phyloP scores from a whole-genome alignment of 176 grass and related monocot species.

The Oryza officinalis region DNA sequence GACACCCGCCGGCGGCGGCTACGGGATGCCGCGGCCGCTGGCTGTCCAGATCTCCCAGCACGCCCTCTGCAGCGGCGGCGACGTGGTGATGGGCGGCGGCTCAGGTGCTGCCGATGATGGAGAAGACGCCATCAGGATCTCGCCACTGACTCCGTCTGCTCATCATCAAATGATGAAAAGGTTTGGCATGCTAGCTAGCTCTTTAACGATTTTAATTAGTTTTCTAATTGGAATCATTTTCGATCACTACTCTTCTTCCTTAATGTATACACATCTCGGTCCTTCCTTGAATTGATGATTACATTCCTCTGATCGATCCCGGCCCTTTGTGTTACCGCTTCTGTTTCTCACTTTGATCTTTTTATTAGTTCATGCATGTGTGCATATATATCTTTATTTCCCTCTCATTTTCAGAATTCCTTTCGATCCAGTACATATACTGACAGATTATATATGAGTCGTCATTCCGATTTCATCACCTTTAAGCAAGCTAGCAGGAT shows the following conservation, averaged over 20 bases:
- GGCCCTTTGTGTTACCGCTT: neutral
- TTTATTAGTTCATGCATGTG: constrained; percentile 25
- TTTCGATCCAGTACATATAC: neutral
- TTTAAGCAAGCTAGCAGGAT: neutral
- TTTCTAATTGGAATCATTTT: neutral
- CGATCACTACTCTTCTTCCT: neutral
- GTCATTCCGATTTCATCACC: neutral
- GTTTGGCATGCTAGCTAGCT: neutral
- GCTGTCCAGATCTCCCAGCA: constrained; percentile 39
- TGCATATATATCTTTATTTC: neutral
- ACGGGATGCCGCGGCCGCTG: constrained; percentile 2
- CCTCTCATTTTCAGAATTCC: neutral
- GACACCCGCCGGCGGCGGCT: neutral
- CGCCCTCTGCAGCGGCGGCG: neutral
- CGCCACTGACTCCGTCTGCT: constrained; percentile 18
- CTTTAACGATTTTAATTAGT: neutral
- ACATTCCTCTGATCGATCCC: neutral
- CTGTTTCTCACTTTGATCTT: neutral
- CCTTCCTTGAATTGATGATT: neutral
- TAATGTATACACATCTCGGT: neutral
- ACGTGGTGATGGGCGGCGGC: neutral
- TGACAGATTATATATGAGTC: neutral
- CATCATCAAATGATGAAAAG: constrained; percentile 56
- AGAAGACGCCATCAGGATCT: constrained; percentile 39
- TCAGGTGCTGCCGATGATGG: neutral